Evolutionary conservation across 768 basidiomycete genomes (phyloP).

Genomic region (Tricholoma furcatifolium): DNA sequence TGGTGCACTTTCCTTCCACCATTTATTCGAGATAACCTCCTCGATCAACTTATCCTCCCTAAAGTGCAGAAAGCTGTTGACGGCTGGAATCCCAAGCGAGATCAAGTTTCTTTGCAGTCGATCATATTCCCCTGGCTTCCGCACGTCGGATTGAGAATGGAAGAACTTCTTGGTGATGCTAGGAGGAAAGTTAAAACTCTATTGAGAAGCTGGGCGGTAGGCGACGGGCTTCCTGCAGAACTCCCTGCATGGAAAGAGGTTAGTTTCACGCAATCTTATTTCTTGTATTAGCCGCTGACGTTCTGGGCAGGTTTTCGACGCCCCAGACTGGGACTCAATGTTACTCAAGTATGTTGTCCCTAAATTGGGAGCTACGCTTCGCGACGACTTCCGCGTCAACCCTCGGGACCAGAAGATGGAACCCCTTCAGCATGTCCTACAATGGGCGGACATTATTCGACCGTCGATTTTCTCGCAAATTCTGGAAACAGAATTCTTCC

Average conservation of each 20-base stretch:
- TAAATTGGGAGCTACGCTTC: slow-evolving; percentile 79
- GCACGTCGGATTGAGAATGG: slow-evolving; percentile 77
- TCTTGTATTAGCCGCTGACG: not conserved
- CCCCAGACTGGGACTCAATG: slow-evolving; percentile 87
- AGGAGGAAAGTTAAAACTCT: slow-evolving; percentile 81
- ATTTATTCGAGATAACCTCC: slow-evolving; percentile 91
- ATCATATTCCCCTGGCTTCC: slow-evolving; percentile 97
- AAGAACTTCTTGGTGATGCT: slow-evolving; percentile 84
- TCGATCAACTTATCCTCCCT: slow-evolving; percentile 94
- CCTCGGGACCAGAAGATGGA: slow-evolving; percentile 88
- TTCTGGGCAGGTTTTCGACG: slow-evolving; percentile 61
- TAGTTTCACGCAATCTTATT: slow-evolving; percentile 23
- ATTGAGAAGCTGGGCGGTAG: slow-evolving; percentile 70
- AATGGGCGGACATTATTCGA: slow-evolving; percentile 76
- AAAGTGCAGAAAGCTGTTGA: slow-evolving; percentile 84
- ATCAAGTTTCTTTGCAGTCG: slow-evolving; percentile 60
- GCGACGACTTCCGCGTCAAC: slow-evolving; percentile 87
- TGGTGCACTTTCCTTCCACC: slow-evolving; percentile 88
- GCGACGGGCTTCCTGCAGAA: slow-evolving; percentile 75
- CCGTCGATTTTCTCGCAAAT: slow-evolving; percentile 78
- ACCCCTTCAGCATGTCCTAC: slow-evolving; percentile 72
- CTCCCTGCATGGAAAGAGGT: slow-evolving; percentile 82
- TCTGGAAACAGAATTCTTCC: slow-evolving; percentile 91
- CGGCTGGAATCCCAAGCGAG: slow-evolving; percentile 74
- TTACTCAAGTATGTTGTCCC: slow-evolving; percentile 91